Evolutionary conservation across 129 eudicot species (phyloP).

Genomic region (Scalesia atractyloides): DNA sequence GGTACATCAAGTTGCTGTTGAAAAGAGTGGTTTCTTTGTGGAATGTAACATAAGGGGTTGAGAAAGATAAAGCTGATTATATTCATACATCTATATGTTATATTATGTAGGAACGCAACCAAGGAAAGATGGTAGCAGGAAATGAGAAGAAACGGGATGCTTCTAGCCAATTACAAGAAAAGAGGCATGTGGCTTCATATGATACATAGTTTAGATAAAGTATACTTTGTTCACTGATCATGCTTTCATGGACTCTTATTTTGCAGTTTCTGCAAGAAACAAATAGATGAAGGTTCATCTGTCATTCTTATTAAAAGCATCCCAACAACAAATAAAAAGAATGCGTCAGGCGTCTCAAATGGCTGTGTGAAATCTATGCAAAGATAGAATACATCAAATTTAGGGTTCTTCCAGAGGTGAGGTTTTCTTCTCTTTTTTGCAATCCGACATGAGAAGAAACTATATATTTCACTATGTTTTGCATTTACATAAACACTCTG

Average conservation of each 20-base stretch:
- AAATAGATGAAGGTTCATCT: conserved; percentile 48
- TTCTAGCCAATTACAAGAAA: conserved; percentile 38
- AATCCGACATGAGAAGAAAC: neutral
- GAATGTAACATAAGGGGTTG: neutral
- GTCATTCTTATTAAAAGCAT: conserved; percentile 61
- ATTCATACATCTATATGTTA: neutral
- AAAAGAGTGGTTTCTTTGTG: neutral
- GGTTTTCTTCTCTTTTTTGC: neutral
- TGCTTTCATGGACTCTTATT: conserved; percentile 1
- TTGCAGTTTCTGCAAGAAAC: conserved; percentile 51
- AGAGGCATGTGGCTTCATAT: conserved; percentile 44
- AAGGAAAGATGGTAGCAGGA: conserved; percentile 31
- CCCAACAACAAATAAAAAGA: conserved; percentile 45
- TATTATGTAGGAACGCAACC: conserved; percentile 40
- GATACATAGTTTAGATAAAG: neutral
- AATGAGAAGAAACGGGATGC: conserved; percentile 30
- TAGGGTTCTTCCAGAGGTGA: conserved; percentile 6
- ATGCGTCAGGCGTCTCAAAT: conserved; percentile 30
- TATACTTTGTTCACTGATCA: neutral
- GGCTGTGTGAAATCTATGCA: conserved; percentile 36
- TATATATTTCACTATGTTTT: neutral
- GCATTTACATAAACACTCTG: neutral
- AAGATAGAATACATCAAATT: conserved; percentile 16
- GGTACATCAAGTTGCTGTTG: conserved; percentile 1
- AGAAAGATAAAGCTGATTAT: conserved; percentile 4